Base-by-base conservation (phyloP, 495 filamentous ascomycete genomes). In the Neurospora terricola region DNA sequence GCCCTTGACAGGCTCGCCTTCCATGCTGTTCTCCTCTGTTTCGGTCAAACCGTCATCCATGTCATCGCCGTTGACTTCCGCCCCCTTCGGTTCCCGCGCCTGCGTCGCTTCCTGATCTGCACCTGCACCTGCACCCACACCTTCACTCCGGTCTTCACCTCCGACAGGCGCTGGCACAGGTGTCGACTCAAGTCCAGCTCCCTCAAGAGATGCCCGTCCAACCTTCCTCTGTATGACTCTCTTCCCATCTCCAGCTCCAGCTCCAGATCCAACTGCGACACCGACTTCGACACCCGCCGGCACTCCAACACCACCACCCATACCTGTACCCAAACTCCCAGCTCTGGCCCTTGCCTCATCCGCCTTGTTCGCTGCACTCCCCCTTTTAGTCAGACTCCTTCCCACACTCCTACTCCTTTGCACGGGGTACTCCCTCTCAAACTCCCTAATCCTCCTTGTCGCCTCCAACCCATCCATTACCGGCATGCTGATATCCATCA, bases 401-500 rank as follows among this genome's bases (percentile, higher is more conserved):
- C 54, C 54, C 27, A 66, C 14, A 9, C 54, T 66, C 54, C 23
- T 34, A 9, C 54, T 66, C 54, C 54, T 66, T 16, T 36, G 4
- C 23, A 66, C 14, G 7, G 37, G 16, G 69, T 34, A 66, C 54
- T 66, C 70, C 45, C 76, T 54, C 79, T 94, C 91, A 54, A 91
- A 84, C 14, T 82, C 80, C 14, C 91, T 86, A 70, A 93, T 92
- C 9, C 84, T 82, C 5, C 84, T 82, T 1, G 91, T 92, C 11
- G 91, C 87, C 59, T 86, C 87, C 39, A 92, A 80, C 5, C 91
- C 91, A 72, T 91, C 87, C 83, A 93, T 87, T 0, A 93, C 80
- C 0, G 92, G 92, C 92, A 94, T 93, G 73, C 86, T 88, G 70
- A 93, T 89, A 73, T 92, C 90, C 73, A 38, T 34, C 16, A 87